These are phyloP conservation scores for Quercus lobata DNA, from an alignment of 331 rosid genomes.

Conservation along the genomic window DNA sequence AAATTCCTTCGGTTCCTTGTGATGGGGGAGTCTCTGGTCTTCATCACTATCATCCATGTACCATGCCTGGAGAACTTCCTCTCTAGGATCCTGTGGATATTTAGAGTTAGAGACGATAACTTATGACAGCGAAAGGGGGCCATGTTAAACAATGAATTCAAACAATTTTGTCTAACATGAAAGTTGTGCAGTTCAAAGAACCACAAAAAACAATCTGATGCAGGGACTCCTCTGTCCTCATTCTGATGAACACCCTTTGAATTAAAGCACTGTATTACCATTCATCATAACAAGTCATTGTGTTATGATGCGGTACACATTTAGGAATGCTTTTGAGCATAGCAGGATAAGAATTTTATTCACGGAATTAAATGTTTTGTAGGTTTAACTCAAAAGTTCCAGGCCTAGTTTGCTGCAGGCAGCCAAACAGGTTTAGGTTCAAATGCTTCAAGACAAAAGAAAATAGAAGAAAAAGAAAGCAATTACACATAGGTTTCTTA, in stretches of 20 bases:
- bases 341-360: background rate
- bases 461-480: background rate
- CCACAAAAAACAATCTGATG: background rate
- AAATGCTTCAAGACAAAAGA: background rate
- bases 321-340: background rate
- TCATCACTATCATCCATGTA: constrained; percentile 90
- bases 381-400: background rate
- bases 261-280: background rate
- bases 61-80: constrained; percentile 97
- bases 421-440: background rate
- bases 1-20: constrained; percentile 76
- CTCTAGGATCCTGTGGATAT: constrained; percentile 67
- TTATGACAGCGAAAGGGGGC: background rate
- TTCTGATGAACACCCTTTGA: background rate
- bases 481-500: background rate
- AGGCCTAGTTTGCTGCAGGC: background rate
- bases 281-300: too few species aligned
- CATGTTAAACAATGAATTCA: background rate
- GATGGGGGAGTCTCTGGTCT: constrained; percentile 95
- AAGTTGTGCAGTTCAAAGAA: background rate
- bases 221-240: background rate
- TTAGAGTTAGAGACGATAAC: background rate
- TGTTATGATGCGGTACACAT: background rate
- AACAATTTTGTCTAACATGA: background rate
- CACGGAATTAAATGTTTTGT: background rate